Percentiles rank a stretch among this genome's conserved stretches.
These are phyloP conservation scores for Geosiphon pyriformis DNA, from an alignment of 192 early-diverging fungal species.

Conservation along the genomic window DNA sequence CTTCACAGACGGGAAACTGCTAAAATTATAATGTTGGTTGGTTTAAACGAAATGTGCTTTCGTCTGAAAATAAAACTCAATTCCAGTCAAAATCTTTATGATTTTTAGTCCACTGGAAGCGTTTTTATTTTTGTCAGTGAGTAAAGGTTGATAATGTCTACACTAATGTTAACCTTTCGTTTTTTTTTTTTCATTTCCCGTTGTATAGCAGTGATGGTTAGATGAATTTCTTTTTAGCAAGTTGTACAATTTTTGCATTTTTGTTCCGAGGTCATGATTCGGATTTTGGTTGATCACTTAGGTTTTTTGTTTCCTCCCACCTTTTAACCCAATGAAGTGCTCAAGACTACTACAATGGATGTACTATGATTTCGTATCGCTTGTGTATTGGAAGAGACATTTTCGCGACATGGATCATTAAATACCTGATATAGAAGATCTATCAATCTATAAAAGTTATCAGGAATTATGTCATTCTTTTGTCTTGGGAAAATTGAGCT, in stretches of 20 bases:
- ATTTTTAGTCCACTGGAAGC: background rate
- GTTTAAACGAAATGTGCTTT: slow-evolving; percentile 4
- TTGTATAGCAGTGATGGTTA: too few relatives aligned
- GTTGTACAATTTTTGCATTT: background rate
- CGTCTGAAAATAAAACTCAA: background rate
- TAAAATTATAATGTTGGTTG: background rate
- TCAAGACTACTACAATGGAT: background rate
- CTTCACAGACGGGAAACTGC: slow-evolving; percentile 10
- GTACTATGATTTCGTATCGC: background rate
- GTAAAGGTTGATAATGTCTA: background rate
- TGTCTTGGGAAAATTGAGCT: too few relatives aligned
- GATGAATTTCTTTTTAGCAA: too few relatives aligned
- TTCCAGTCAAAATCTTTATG: slow-evolving; percentile 6
- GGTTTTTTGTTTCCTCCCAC: background rate
- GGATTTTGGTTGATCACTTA: slow-evolving; percentile 9
- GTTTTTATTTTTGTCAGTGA: background rate
- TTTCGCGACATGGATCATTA: too few relatives aligned
- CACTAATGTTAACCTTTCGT: too few relatives aligned
- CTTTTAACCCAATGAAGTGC: background rate
- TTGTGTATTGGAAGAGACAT: background rate
- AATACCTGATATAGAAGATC: too few relatives aligned
- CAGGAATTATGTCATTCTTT: too few relatives aligned
- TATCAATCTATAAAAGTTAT: too few relatives aligned
- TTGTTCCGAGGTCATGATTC: background rate
- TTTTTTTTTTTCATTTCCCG: too few relatives aligned